A percentile compares a stretch with the other conserved stretches of the same genome.
Evolutionary conservation across 2,329 filamentous ascomycete genomes (phyloP).

Genomic region (Colletotrichum melonis): DNA sequence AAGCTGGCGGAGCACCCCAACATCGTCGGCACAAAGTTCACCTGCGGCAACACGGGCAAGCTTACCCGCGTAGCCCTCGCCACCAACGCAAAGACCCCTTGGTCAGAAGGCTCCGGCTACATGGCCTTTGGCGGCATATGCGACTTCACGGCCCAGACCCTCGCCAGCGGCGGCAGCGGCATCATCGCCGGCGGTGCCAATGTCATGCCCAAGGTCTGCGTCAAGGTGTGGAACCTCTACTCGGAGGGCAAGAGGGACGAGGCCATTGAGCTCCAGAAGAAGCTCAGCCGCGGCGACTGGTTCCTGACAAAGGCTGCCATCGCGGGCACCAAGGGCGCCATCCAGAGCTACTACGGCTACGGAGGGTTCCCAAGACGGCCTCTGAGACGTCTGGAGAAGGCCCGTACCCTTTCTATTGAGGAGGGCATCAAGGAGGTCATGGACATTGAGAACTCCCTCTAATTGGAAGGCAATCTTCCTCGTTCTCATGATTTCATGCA

Average conservation of each 20-base stretch:
- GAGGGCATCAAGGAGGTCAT: conserved; percentile 72
- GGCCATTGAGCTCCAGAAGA: conserved; percentile 79
- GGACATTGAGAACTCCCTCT: conserved; percentile 70
- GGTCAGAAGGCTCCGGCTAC: conserved; percentile 71
- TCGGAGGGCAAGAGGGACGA: conserved; percentile 79
- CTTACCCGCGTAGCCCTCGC: conserved; percentile 83
- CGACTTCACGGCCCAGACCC: conserved; percentile 87
- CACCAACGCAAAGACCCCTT: conserved; percentile 76
- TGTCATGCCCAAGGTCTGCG: conserved; percentile 85
- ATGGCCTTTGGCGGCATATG: conserved; percentile 90
- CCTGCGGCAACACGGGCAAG: conserved; percentile 90
- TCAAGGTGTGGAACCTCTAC: conserved; percentile 82
- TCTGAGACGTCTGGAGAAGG: conserved; percentile 73
- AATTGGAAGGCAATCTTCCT: conserved; percentile 1
- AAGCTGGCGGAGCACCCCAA: conserved; percentile 83
- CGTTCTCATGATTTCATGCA: neutral
- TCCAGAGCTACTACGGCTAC: conserved; percentile 85
- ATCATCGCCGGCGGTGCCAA: conserved; percentile 91
- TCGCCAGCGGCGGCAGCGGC: conserved; percentile 81
- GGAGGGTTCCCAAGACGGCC: conserved; percentile 81
- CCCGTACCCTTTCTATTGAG: conserved; percentile 62
- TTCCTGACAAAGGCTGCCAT: conserved; percentile 84
- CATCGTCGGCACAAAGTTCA: conserved; percentile 91
- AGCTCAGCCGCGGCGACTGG: conserved; percentile 86
- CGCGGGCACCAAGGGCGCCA: conserved; percentile 85